Percentiles rank a stretch among this genome's conserved stretches.
phyloP scores from a whole-genome alignment of 768 basidiomycete genomes.

The Leccinum imitatum region DNA sequence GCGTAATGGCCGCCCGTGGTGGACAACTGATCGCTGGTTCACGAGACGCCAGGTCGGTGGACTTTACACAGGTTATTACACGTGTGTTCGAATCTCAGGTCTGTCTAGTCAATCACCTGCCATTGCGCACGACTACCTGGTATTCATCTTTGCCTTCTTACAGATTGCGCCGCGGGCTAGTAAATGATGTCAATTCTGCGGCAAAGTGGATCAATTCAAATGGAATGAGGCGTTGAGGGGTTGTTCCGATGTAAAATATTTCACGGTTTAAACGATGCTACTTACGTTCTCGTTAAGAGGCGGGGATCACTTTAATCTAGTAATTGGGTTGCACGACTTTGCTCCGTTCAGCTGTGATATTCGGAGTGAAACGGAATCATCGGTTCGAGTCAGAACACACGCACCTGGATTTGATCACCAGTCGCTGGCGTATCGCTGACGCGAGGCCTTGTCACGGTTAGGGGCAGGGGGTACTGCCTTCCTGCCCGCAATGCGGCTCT shows the following conservation, averaged over 20 bases:
- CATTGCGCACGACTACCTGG: background rate
- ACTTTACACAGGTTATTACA: slow-evolving; percentile 18
- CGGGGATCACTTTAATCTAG: background rate
- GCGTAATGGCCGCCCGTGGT: background rate
- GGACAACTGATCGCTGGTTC: background rate
- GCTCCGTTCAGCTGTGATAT: background rate
- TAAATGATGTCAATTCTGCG: background rate
- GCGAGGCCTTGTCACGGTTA: slow-evolving; percentile 6
- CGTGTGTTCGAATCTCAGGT: slow-evolving; percentile 8
- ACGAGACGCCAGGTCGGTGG: slow-evolving; percentile 4
- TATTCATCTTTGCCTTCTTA: background rate
- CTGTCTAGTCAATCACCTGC: background rate
- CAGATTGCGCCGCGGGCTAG: background rate
- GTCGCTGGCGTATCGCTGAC: slow-evolving; percentile 12
- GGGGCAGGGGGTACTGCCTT: slow-evolving; percentile 11
- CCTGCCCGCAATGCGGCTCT: background rate
- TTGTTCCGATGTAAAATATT: background rate
- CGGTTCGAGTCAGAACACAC: slow-evolving; percentile 10
- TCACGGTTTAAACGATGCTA: background rate
- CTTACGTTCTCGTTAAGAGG: background rate
- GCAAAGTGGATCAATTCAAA: background rate
- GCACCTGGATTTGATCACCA: slow-evolving; percentile 12
- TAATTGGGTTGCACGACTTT: slow-evolving; percentile 1
- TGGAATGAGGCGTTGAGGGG: background rate
- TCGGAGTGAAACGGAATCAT: background rate